A percentile compares a stretch with the other conserved stretches of the same genome.
Conservation (phyloP, 352 stramenopile species). For the Phytophthora vignae region DNA sequence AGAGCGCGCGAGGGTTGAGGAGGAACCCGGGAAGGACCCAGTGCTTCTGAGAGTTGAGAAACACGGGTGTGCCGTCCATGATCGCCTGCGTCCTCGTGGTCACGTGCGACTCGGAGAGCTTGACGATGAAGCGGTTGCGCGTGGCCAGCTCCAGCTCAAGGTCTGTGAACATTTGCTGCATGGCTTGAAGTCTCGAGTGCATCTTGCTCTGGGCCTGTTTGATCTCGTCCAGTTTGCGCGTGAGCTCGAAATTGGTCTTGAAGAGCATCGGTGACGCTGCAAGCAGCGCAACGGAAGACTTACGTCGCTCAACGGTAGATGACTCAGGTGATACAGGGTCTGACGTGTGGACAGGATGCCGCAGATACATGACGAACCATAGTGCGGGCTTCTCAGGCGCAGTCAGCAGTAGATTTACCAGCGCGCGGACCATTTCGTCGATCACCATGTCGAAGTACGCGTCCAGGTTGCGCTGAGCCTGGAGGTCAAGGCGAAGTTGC, state of each 20-base stretch:
- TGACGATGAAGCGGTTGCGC: slow-evolving; percentile 63
- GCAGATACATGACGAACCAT: slow-evolving; percentile 61
- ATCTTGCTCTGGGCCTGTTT: slow-evolving; percentile 53
- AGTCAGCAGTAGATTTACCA: slow-evolving; percentile 55
- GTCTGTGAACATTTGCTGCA: slow-evolving; percentile 30
- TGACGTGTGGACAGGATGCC: not conserved
- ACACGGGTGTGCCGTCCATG: slow-evolving; percentile 65
- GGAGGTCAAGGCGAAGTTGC: slow-evolving; percentile 24
- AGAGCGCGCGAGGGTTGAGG: slow-evolving; percentile 41
- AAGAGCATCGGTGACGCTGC: slow-evolving; percentile 46
- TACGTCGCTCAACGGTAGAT: not conserved
- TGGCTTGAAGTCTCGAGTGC: slow-evolving; percentile 39
- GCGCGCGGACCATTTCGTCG: slow-evolving; percentile 41
- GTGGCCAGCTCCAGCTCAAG: slow-evolving; percentile 50
- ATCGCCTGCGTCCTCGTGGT: slow-evolving; percentile 73
- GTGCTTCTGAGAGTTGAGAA: slow-evolving; percentile 70
- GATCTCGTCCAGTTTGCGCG: slow-evolving; percentile 59
- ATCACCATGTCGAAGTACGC: slow-evolving; percentile 55
- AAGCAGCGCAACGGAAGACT: slow-evolving; percentile 22
- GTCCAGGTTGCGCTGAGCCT: slow-evolving; percentile 51
- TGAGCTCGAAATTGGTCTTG: slow-evolving; percentile 71
- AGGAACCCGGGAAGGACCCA: slow-evolving; percentile 64
- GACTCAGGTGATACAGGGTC: not conserved
- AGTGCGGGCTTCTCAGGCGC: slow-evolving; percentile 44
- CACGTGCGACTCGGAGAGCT: slow-evolving; percentile 51